Conservation (phyloP, 768 basidiomycete species). For the Arthromyces matolae region DNA sequence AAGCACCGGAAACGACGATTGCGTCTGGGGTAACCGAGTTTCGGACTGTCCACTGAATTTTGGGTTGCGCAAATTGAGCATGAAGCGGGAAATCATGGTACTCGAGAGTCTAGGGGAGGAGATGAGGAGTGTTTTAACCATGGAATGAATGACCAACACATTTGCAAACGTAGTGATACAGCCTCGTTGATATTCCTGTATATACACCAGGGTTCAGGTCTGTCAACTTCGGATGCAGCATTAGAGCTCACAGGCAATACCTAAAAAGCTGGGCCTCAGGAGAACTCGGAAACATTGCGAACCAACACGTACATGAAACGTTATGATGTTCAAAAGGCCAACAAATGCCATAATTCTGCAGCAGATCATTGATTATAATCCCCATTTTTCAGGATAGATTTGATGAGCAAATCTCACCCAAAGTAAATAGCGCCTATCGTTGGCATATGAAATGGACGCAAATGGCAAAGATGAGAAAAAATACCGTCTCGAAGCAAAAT, state of each 20-base stretch:
- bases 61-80: slow-evolving; percentile 30
- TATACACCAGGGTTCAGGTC: too few species aligned
- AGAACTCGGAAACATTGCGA: background rate
- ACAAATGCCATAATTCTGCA: slow-evolving; percentile 21
- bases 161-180: slow-evolving; percentile 22
- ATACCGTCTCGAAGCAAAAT: slow-evolving; percentile 43
- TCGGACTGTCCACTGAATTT: slow-evolving; percentile 10
- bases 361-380: background rate
- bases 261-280: slow-evolving; percentile 5
- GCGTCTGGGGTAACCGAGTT: slow-evolving; percentile 1
- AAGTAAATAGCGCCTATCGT: slow-evolving; percentile 38
- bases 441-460: background rate
- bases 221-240: background rate
- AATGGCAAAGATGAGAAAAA: slow-evolving; percentile 4
- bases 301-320: slow-evolving; percentile 20
- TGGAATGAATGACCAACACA: slow-evolving; percentile 11
- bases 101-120: slow-evolving; percentile 23
- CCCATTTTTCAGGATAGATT: too few species aligned
- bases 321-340: slow-evolving; percentile 18
- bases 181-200: slow-evolving; percentile 21
- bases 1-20: slow-evolving; percentile 16
- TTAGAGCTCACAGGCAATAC: slow-evolving; percentile 12
- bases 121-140: background rate
- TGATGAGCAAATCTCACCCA: slow-evolving; percentile 23
- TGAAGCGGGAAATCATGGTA: slow-evolving; percentile 29